These are phyloP conservation scores for Allium cepa DNA, from an alignment of 106 monocot species.

Conservation along the genomic window DNA sequence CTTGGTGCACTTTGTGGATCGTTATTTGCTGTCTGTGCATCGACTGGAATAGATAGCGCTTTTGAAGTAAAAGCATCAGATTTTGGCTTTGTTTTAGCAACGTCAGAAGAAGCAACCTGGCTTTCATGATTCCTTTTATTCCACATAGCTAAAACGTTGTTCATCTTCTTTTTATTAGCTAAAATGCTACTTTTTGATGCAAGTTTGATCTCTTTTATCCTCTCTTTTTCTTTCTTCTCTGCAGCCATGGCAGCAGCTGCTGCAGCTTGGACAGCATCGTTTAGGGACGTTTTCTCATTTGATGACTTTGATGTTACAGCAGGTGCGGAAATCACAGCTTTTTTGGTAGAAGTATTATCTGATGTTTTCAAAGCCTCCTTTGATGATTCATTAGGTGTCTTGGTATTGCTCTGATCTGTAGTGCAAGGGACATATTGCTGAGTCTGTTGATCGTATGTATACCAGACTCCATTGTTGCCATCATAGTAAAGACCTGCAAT, in stretches of 20 bases:
- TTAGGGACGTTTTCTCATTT: slow-evolving; percentile 62
- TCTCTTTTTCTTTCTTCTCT: slow-evolving; percentile 96
- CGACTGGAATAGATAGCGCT: slow-evolving; percentile 1
- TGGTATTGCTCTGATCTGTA: slow-evolving; percentile 53
- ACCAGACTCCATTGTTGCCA: slow-evolving; percentile 87
- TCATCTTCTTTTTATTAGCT: slow-evolving; percentile 99
- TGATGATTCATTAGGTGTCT: slow-evolving; percentile 31
- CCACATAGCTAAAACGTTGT: slow-evolving; percentile 92
- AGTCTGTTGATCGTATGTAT: slow-evolving; percentile 78
- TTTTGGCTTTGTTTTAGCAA: slow-evolving; percentile 38
- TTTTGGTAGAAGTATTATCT: slow-evolving; percentile 43
- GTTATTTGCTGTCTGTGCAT: slow-evolving; percentile 16
- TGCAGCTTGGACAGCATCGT: slow-evolving; percentile 93
- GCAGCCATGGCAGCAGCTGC: slow-evolving; percentile 89
- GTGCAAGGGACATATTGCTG: slow-evolving; percentile 89
- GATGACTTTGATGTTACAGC: slow-evolving; percentile 52
- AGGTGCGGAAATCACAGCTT: slow-evolving; percentile 91
- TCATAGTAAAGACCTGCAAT: slow-evolving; percentile 95
- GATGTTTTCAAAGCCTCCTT: slow-evolving; percentile 48
- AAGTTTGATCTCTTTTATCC: slow-evolving; percentile 77
- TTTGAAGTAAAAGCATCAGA: slow-evolving; percentile 27
- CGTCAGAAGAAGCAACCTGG: slow-evolving; percentile 41
- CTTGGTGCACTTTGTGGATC: slow-evolving; percentile 36
- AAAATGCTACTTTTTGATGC: slow-evolving; percentile 83
- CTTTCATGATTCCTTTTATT: slow-evolving; percentile 94